These are phyloP conservation scores for Cladobotryum mycophilum DNA, from an alignment of 2,329 filamentous ascomycete genomes.

Conservation along the genomic window DNA sequence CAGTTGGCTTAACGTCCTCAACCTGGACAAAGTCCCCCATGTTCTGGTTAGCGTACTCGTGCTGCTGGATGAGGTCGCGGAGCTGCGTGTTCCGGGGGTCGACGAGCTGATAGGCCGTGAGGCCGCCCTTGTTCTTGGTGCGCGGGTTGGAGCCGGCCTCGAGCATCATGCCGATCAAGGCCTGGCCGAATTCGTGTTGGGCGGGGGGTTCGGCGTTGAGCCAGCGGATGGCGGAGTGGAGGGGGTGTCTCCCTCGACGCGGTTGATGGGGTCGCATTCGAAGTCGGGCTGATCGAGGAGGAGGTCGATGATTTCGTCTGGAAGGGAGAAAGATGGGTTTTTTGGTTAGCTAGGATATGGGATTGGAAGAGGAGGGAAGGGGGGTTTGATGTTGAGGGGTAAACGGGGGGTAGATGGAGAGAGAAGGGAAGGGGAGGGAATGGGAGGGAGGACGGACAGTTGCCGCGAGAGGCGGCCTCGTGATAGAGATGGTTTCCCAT, in stretches of 20 bases:
- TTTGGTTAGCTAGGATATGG: slow-evolving; percentile 5
- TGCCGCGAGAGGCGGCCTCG: slow-evolving; percentile 77
- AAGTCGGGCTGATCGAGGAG: slow-evolving; percentile 79
- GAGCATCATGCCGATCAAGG: slow-evolving; percentile 71
- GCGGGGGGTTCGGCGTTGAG: slow-evolving; percentile 60
- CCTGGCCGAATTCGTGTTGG: slow-evolving; percentile 58
- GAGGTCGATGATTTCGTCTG: slow-evolving; percentile 73
- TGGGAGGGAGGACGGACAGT: slow-evolving; percentile 63
- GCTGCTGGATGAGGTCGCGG: slow-evolving; percentile 58
- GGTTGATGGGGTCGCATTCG: slow-evolving; percentile 74
- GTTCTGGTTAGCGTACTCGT: slow-evolving; percentile 59
- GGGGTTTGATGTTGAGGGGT: background rate
- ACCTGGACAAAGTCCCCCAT: slow-evolving; percentile 50
- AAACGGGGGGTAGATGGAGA: background rate
- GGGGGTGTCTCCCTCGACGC: slow-evolving; percentile 66
- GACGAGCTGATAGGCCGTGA: slow-evolving; percentile 65
- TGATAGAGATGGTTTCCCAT: slow-evolving; percentile 87
- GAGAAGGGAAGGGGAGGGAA: background rate
- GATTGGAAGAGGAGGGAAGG: background rate
- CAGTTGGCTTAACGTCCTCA: background rate
- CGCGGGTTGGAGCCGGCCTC: slow-evolving; percentile 63
- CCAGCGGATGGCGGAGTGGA: slow-evolving; percentile 73
- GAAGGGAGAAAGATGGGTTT: background rate
- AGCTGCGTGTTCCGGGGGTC: slow-evolving; percentile 63
- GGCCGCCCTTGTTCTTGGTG: slow-evolving; percentile 62